These are phyloP conservation scores for Ceriops tagal DNA, from an alignment of 345 rosid species.

Conservation along the genomic window DNA sequence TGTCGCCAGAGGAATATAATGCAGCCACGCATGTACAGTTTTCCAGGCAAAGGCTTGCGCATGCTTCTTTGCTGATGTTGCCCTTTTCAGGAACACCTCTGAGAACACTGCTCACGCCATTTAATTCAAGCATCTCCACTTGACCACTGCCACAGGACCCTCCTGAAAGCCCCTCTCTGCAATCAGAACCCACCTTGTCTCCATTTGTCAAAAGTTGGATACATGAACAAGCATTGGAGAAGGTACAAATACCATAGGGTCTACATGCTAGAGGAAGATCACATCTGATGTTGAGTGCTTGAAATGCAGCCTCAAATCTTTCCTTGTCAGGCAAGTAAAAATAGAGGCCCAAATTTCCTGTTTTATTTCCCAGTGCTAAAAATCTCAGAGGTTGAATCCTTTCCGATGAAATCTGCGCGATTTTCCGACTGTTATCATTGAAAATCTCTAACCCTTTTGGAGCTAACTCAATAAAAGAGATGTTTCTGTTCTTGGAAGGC, in stretches of 20 bases:
- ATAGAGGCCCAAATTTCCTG: constrained; percentile 77
- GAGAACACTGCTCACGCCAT: constrained; percentile 52
- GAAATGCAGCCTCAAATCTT: constrained; percentile 57
- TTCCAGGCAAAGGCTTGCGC: constrained; percentile 46
- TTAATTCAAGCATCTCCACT: constrained; percentile 64
- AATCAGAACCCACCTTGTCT: constrained; percentile 25
- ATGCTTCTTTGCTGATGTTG: constrained; percentile 50
- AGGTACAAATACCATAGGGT: constrained; percentile 77
- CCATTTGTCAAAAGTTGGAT: constrained; percentile 31
- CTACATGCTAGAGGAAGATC: constrained; percentile 82
- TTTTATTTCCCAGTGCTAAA: constrained; percentile 61
- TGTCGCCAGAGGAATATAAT: constrained; percentile 30
- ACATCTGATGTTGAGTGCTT: constrained; percentile 66
- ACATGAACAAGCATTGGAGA: constrained; percentile 66
- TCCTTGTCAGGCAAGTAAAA: constrained; percentile 44
- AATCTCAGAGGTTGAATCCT: constrained; percentile 46
- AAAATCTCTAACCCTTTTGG: constrained; percentile 52
- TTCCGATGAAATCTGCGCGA: constrained; percentile 49
- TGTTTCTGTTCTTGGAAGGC: constrained; percentile 58
- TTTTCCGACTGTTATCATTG: constrained; percentile 48
- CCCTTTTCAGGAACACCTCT: constrained; percentile 35
- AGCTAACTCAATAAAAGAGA: constrained; percentile 51
- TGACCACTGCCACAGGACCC: constrained; percentile 31
- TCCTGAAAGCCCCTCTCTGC: constrained; percentile 25
- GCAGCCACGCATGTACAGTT: constrained; percentile 72